A percentile compares a stretch with the other conserved stretches of the same genome.
Evolutionary conservation across 345 rosid genomes (phyloP).

Genomic region (Euphorbia pulcherrima): DNA sequence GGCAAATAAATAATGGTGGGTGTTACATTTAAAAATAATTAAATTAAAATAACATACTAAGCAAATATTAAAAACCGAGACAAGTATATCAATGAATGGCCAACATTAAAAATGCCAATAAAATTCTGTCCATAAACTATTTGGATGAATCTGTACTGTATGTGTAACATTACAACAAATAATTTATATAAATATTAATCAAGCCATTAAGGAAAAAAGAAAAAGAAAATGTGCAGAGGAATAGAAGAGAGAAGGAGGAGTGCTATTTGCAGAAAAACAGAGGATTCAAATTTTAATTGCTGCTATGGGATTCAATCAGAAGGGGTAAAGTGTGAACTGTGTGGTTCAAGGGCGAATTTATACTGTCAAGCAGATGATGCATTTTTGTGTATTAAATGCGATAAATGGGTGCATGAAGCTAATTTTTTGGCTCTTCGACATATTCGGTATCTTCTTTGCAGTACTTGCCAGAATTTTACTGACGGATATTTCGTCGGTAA

Average conservation of each 20-base stretch:
- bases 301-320: constrained; percentile 10
- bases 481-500: constrained; percentile 54
- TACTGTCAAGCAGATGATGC: constrained; percentile 87
- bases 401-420: constrained; percentile 69
- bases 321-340: constrained; percentile 55
- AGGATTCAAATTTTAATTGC: background rate
- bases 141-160: constrained; percentile 5
- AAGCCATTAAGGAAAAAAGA: background rate
- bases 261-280: constrained; percentile 16
- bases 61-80: constrained; percentile 7
- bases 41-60: background rate
- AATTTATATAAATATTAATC: background rate
- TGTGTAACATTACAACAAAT: background rate
- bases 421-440: constrained; percentile 81
- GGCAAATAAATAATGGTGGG: no score
- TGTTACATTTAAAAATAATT: no score
- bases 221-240: constrained; percentile 61
- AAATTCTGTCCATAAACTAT: constrained; percentile 7
- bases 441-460: constrained; percentile 62
- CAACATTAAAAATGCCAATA: constrained; percentile 16
- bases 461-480: constrained; percentile 55
- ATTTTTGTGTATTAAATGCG: constrained; percentile 60
- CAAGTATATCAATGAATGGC: constrained; percentile 26
- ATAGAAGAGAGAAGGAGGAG: constrained; percentile 26
- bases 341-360: constrained; percentile 48